phyloP scores from a whole-genome alignment of 2,329 filamentous ascomycete species.

The Ophiostoma fasciatum region DNA sequence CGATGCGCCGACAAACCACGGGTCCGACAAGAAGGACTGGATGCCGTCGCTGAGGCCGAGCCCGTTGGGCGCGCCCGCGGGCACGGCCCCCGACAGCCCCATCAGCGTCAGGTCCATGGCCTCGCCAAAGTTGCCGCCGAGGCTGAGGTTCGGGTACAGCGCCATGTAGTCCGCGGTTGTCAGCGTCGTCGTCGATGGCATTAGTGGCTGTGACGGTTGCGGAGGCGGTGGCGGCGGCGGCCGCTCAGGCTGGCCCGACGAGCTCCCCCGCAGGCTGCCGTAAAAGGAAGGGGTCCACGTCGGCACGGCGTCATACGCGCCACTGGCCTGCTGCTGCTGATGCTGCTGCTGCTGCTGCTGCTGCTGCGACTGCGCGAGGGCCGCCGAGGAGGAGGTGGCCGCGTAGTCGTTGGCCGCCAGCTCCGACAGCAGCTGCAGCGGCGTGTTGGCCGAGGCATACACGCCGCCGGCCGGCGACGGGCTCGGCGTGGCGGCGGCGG shows the following conservation, averaged over 20 bases:
- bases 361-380: constrained; percentile 5
- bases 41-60: constrained; percentile 18
- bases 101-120: constrained; percentile 28
- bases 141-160: constrained; percentile 15
- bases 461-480: constrained; percentile 5
- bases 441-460: constrained; percentile 29
- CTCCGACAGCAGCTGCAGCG: constrained; percentile 41
- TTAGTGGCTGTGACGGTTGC: neutral
- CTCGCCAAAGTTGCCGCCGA: constrained; percentile 27
- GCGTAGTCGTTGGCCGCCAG: constrained; percentile 32
- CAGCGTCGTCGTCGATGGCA: neutral
- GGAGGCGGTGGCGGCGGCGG: neutral
- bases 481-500: neutral
- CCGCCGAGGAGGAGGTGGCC: constrained; percentile 4
- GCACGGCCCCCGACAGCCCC: constrained; percentile 12
- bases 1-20: constrained; percentile 23
- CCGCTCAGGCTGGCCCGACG: no score
- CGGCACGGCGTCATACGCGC: no score
- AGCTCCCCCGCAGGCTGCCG: no score
- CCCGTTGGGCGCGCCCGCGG: no score
- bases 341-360: constrained; percentile 7
- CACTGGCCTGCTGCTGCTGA: constrained; percentile 3
- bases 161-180: constrained; percentile 18
- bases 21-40: constrained; percentile 23
- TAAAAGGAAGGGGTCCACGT: no score